These are phyloP conservation scores for Amorphotheca resinae DNA, from an alignment of 495 filamentous ascomycete genomes.

Conservation along the genomic window DNA sequence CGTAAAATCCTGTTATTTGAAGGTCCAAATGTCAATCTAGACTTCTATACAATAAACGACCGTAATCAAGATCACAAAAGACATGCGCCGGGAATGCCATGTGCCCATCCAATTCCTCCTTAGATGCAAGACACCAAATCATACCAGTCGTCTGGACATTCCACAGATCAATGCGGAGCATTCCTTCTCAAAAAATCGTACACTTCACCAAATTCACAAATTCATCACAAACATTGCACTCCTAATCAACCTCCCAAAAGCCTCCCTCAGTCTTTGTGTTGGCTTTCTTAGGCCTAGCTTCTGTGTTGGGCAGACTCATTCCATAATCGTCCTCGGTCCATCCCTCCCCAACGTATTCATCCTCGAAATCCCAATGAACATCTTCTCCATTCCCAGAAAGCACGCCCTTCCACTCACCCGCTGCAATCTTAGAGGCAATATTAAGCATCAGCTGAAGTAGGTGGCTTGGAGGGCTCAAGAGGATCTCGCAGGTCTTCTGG, in stretches of 20 bases:
- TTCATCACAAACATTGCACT: no score
- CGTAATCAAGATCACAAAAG: no score
- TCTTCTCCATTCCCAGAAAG: slow-evolving; percentile 34
- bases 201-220: no score
- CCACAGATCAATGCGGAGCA: no score
- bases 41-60: no score
- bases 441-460: slow-evolving; percentile 66
- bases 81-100: no score
- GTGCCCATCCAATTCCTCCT: no score
- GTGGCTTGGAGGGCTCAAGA: slow-evolving; percentile 63
- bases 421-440: slow-evolving; percentile 62
- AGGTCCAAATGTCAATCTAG: no score
- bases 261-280: slow-evolving; percentile 9
- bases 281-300: neutral
- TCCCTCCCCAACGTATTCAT: slow-evolving; percentile 14
- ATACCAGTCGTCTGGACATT: no score
- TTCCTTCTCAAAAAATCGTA: no score
- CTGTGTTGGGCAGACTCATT: slow-evolving; percentile 7
- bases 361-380: slow-evolving; percentile 26
- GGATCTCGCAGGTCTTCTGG: slow-evolving; percentile 59
- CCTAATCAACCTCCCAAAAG: slow-evolving; percentile 19
- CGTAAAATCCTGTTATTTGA: no score
- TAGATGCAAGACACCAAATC: no score
- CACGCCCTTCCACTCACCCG: slow-evolving; percentile 44
- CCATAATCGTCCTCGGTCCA: slow-evolving; percentile 25